Base-by-base conservation (phyloP, 352 stramenopile species). In the Phytophthora cactorum region DNA sequence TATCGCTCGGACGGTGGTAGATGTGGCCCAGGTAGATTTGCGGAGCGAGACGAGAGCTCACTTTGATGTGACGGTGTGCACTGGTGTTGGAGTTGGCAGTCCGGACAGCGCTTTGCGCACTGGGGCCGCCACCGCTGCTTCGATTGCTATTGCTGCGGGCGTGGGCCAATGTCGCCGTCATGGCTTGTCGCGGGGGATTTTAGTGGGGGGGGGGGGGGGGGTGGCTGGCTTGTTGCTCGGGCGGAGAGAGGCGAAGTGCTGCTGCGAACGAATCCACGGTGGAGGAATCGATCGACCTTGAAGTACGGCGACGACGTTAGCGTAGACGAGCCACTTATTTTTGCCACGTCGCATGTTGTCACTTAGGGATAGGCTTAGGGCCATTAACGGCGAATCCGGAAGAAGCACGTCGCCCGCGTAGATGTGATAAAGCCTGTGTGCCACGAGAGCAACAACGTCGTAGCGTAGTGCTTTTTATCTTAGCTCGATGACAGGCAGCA, bases 1-100 rank as follows among this genome's bases (percentile, higher is more conserved):
- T 32, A 11, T 38, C 45, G 22, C 11, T 15, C 4, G 45, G 60
- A 22, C 22, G 41, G n/a, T 43, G 39, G 28, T 9, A 63, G 47
- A 75, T 59, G 38, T 75, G 67, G 10, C 66, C 71, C 17, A 79
- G 38, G 59, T 75, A 79, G 59, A 79, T 74, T 39, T 65, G 53
- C 14, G 71, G 59, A 14, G 71, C 67, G 29, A 79, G 71, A 6
- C 71, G 71, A 28, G 63, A 72, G 47, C 57, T 75, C 8, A 75
- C 58, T 45, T 72, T 68, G 57, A 75, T 75, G 38, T 67, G 62
- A 57, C 63, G 62, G 47, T 59, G 66, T 9, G 28, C 5, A 15
- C 12, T 14, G 34, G 11, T 3, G 36, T 43, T 43, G 12, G 36
- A 43, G 36, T n/a, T 43, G 36, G 36, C 11, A 43, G 36, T 43